Base-by-base conservation (phyloP, 495 filamentous ascomycete species). In the Aspergillus saccharolyticus region DNA sequence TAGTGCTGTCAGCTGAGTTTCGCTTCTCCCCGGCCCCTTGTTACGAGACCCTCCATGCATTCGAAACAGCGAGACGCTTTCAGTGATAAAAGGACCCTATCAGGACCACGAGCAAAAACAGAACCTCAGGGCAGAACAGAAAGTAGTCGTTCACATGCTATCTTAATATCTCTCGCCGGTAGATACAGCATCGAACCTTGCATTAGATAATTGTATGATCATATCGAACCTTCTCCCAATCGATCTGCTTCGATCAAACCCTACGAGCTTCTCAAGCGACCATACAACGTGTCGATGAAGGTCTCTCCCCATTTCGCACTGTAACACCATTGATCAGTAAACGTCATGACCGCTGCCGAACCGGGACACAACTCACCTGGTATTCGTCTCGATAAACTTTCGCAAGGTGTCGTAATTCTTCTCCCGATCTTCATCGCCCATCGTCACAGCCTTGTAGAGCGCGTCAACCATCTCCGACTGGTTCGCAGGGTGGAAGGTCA, bases 401-500 rank as follows among this genome's bases (percentile, higher is more conserved):
- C 87, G 83, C 52, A 97, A 73, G 69, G 89, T 91, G 66, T 86
- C 79, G 72, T 88, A 92, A 69, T 91, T 91, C 30, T 80, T 71
- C 61, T 83, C 81, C 42, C 89, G 83, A 71, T 89, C 85, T 71
- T 89, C 87, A 14, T 83, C 78, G n/a, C 80, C 80, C 83, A 97
- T 90, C 30, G 87, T 94, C 48, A 96, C 83, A 9, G 90, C 89
- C 56, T 88, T 83, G 63, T 91, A 83, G 58, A 96, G 89, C 4
- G 91, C 85, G 58, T 91, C 87, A 7, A 92, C 88, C 39, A 96
- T 76, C 67, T 97, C 90, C 60, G 91, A 87, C 3, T 84, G 91
- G 64, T 96, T 96, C 82, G 90, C 93, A 1, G 92, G 92, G 65
- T 97, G 95, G 63, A 97, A 89, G 17, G 90, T 87, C 45, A 96